Evolutionary conservation across 805 yeast species (phyloP).

Genomic region (Ogataea wickerhamii): DNA sequence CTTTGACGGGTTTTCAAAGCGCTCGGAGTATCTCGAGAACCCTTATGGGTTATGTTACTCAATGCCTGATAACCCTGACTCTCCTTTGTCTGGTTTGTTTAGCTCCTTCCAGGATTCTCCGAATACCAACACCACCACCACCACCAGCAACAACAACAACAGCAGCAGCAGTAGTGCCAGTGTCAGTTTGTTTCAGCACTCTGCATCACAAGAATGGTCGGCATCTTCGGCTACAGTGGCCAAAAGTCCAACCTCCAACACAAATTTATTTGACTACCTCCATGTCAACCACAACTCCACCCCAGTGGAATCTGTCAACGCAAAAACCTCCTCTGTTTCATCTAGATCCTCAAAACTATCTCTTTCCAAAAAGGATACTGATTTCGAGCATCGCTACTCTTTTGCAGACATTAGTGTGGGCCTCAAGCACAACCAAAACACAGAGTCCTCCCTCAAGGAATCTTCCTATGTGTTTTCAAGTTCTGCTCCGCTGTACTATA

Average conservation of each 20-base stretch:
- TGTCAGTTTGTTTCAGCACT: background rate
- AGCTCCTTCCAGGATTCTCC: conserved; percentile 18
- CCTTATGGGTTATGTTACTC: conserved; percentile 10
- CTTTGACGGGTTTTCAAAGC: conserved; percentile 20
- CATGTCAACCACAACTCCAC: background rate
- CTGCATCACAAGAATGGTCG: background rate
- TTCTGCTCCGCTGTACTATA: conserved; percentile 19
- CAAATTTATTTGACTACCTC: background rate
- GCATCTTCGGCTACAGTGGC: background rate
- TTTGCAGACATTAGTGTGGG: conserved; percentile 14
- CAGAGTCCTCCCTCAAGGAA: conserved; percentile 9
- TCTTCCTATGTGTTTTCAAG: conserved; percentile 8
- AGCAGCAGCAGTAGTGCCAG: background rate
- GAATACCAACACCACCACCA: background rate
- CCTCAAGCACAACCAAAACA: conserved; percentile 5
- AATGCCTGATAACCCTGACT: conserved; percentile 15
- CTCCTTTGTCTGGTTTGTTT: conserved; percentile 23
- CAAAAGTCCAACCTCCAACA: conserved; percentile 1
- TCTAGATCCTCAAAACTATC: conserved; percentile 22
- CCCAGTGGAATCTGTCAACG: background rate
- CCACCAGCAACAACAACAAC: background rate
- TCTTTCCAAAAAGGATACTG: conserved; percentile 16
- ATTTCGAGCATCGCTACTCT: conserved; percentile 25
- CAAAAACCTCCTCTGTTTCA: conserved; percentile 12
- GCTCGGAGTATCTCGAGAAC: conserved; percentile 11